Evolutionary conservation across 2,329 filamentous ascomycete species (phyloP), one percentile per base, ranked within the genome.

Genomic region (Colletotrichum sp.): DNA sequence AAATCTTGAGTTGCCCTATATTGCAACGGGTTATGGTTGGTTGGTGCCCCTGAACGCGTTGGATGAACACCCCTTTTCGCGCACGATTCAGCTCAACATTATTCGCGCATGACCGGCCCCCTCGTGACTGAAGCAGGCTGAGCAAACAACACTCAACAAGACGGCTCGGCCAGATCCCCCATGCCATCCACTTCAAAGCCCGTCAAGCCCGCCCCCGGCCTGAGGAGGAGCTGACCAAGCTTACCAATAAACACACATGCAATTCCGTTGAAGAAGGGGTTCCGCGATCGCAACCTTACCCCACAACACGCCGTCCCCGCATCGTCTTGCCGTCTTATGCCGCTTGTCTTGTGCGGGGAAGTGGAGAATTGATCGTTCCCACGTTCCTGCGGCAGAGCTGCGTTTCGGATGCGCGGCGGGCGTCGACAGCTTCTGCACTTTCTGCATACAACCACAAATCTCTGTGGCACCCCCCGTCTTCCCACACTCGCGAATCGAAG

Each of bases 321-420:
- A 71, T 71, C 67, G 36, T 28, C 32, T 60, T 75, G 72, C 72
- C 72, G 39, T 57, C 26, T 62, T 64, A 9, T 34, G 28, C 55
- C 64, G 26, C 28, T 52, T 24, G 67, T 75, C 67, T 26, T 30
- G 67, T 75, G 72, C 67, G 72, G 72, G 72, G 72, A 70, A 70
- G 68, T 70, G 68, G 72, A 52, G 60, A 49, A 34, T 32, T 55
- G 70, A 68, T 69, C 57, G 70, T 72, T 66, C 49, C 44, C 70
- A 68, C 65, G 64, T 73, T 64, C 44, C 60, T 74, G 71, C 44
- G 66, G 66, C 71, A 70, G 36, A 44, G 44, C 30, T 55, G 71
- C 59, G 72, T 75, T 71, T 71, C 72, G 72, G 65, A 71, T 71
- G 28, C 60, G 60, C 55, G 34, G 64, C 65, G 36, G 18, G 55